Evolutionary conservation across 805 yeast genomes (phyloP), one percentile per base, ranked within the genome.

Genomic region (Jamesozyma gamospora): DNA sequence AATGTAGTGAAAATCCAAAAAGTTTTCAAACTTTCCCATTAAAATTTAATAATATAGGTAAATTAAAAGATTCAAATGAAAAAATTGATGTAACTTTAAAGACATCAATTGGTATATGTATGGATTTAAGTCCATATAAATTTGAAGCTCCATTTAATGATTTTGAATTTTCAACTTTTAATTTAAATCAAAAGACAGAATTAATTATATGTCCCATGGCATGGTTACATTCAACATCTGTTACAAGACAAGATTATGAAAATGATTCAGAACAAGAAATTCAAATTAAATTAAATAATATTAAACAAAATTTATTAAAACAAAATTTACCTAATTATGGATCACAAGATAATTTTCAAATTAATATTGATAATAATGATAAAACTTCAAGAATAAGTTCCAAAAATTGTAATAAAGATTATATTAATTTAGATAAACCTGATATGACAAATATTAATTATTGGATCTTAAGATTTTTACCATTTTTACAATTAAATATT

Each of bases 101-200:
- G 28, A 64, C 81, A 1, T 70, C 78, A 27, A 67, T 88, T 40
- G 97, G 96, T 0, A 86, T 88, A 5, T 88, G 97, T 56, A 88
- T 88, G 96, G 97, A 88, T 62, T 59, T 88, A 45, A 87, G 84
- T 56, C 95, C 96, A 0, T 82, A 83, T 57, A 70, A 82, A 55
- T 88, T 88, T 57, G 66, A 73, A 46, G 86, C 95, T 1, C 87
- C 94, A 1, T 87, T 85, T 60, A 66, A 70, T 28, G 69, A 66
- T 19, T 85, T 72, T 54, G 96, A 88, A 58, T 84, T 82, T 58
- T 70, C 88, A 0, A 56, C 60, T 24, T 66, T 67, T 38, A 76
- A 82, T 42, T 53, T 64, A 16, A 49, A 59, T 0, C 68, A 75
- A 33, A 51, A 65, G 10, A 73, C 75, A 0, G 67, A 73, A 27